These are phyloP conservation scores for Diutina rugosa DNA, from an alignment of 1,139 yeast species.

Conservation along the genomic window DNA sequence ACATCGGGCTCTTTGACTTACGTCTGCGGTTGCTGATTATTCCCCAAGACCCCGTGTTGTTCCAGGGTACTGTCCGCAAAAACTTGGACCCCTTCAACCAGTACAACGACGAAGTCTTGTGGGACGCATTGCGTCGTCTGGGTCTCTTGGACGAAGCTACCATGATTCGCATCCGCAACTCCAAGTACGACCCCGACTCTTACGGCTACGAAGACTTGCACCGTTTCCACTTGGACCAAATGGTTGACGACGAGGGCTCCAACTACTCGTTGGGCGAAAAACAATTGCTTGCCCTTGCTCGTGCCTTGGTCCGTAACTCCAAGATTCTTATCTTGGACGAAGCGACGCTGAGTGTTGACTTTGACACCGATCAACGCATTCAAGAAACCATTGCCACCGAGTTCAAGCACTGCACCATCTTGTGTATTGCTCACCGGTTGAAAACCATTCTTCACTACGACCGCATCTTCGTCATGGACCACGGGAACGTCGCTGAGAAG, in stretches of 20 bases:
- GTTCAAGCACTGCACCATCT: slow-evolving; percentile 52
- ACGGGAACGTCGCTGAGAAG: slow-evolving; percentile 34
- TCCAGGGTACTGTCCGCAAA: slow-evolving; percentile 54
- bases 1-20: slow-evolving; percentile 23
- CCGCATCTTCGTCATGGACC: slow-evolving; percentile 50
- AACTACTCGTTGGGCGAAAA: slow-evolving; percentile 73
- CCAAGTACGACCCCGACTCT: not conserved
- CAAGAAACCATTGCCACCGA: slow-evolving; percentile 52
- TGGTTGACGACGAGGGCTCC: slow-evolving; percentile 61
- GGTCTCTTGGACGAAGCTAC: slow-evolving; percentile 38
- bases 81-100: slow-evolving; percentile 54
- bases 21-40: slow-evolving; percentile 38
- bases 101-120: slow-evolving; percentile 36
- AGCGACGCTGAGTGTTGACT: slow-evolving; percentile 76
- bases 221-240: slow-evolving; percentile 55
- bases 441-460: slow-evolving; percentile 58
- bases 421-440: slow-evolving; percentile 72
- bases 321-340: slow-evolving; percentile 64
- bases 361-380: slow-evolving; percentile 60
- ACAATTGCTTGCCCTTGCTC: slow-evolving; percentile 61
- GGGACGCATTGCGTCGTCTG: slow-evolving; percentile 41
- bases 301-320: slow-evolving; percentile 60
- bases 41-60: slow-evolving; percentile 68
- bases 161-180: slow-evolving; percentile 12
- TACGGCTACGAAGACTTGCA: slow-evolving; percentile 19